phyloP scores from a whole-genome alignment of 257 asterid genomes.

The Fraxinus pennsylvanica region DNA sequence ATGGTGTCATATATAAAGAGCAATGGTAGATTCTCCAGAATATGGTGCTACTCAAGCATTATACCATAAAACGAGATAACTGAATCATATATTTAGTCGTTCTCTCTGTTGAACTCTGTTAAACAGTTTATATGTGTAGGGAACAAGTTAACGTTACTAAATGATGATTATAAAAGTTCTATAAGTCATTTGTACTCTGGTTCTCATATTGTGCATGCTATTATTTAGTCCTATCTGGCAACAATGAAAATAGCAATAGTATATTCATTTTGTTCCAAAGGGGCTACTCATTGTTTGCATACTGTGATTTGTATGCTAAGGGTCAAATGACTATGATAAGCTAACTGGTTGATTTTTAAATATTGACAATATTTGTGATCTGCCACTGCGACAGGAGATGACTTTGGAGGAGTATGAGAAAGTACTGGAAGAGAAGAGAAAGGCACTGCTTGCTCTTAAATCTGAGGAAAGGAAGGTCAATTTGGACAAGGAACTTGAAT shows the following conservation, averaged over 20 bases:
- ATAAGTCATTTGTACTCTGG: neutral
- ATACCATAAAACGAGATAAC: neutral
- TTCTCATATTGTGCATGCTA: neutral
- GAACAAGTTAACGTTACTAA: neutral
- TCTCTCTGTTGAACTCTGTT: neutral
- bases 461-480: conserved; percentile 67
- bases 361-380: neutral
- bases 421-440: conserved; percentile 67
- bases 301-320: neutral
- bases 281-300: neutral
- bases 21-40: too few relatives aligned
- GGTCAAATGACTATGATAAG: neutral
- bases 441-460: conserved; percentile 48
- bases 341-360: neutral
- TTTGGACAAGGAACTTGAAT: conserved; percentile 60
- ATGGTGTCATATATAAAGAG: too few relatives aligned
- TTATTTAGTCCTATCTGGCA: too few relatives aligned
- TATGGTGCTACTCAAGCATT: too few relatives aligned
- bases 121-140: neutral
- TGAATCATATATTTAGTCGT: neutral
- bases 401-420: conserved; percentile 76
- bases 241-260: too few relatives aligned
- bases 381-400: conserved; percentile 49
- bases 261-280: neutral
- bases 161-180: too few relatives aligned